A percentile compares a stretch with the other conserved stretches of the same genome.
phyloP scores from a whole-genome alignment of 2,329 filamentous ascomycete genomes.

The Claviceps fusiformis region DNA sequence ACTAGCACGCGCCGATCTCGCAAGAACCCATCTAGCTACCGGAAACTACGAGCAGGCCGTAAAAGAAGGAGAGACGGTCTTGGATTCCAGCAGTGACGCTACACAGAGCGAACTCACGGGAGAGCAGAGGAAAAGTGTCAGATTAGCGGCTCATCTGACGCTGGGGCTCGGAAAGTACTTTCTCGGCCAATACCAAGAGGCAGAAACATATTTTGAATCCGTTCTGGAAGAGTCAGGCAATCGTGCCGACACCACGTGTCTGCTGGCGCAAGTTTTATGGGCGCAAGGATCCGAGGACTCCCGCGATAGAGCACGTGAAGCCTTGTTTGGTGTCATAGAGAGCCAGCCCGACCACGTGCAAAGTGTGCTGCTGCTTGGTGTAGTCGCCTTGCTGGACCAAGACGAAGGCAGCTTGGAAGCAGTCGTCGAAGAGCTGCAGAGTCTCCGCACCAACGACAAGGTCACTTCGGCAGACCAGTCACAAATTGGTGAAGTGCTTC shows the following conservation, averaged over 20 bases:
- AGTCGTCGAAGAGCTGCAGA: conserved; percentile 63
- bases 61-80: conserved; percentile 66
- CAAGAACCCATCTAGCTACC: conserved; percentile 65
- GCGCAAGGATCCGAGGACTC: conserved; percentile 67
- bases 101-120: conserved; percentile 50
- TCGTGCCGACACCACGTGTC: conserved; percentile 72
- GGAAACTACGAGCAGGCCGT: conserved; percentile 53
- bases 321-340: conserved; percentile 71
- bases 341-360: conserved; percentile 61
- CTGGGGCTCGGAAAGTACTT: conserved; percentile 75
- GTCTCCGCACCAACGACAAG: conserved; percentile 53
- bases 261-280: conserved; percentile 87
- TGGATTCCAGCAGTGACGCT: conserved; percentile 65
- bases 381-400: conserved; percentile 68
- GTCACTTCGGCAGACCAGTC: conserved; percentile 51
- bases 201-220: conserved; percentile 66
- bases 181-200: conserved; percentile 47
- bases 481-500: conserved; percentile 59
- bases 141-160: conserved; percentile 75
- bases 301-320: conserved; percentile 60
- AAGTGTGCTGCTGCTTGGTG: conserved; percentile 67
- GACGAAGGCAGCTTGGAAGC: conserved; percentile 71
- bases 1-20: conserved; percentile 73
- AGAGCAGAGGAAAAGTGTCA: conserved; percentile 53
- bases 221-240: conserved; percentile 64